Percentiles rank a stretch among this genome's conserved stretches.
phyloP scores from a whole-genome alignment of 2,329 filamentous ascomycete genomes.

The Penicillium sp. region DNA sequence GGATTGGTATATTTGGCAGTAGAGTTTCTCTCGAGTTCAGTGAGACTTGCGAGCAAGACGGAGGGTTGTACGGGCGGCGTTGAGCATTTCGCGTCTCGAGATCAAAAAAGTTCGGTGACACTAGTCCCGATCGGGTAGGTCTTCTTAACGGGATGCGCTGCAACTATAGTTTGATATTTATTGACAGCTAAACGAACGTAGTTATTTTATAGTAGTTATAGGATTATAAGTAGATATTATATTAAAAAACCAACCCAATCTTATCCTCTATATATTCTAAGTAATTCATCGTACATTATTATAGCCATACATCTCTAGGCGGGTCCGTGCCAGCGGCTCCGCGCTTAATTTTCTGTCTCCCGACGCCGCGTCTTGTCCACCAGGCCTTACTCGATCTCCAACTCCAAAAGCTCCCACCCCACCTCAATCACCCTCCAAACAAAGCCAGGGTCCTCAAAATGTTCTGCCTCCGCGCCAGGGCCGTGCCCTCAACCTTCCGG shows the following conservation, averaged over 20 bases:
- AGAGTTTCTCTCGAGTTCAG: background rate
- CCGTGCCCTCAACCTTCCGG: slow-evolving; percentile 31
- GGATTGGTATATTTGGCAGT: background rate
- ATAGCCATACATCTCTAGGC: slow-evolving; percentile 9
- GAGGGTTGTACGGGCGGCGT: slow-evolving; percentile 4
- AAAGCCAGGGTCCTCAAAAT: slow-evolving; percentile 23
- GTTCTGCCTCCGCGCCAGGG: slow-evolving; percentile 38
- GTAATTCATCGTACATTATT: background rate
- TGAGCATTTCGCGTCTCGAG: slow-evolving; percentile 15
- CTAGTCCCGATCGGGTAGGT: slow-evolving; percentile 26
- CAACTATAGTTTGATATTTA: slow-evolving; percentile 2
- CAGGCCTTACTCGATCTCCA: slow-evolving; percentile 12
- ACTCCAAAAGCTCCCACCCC: background rate
- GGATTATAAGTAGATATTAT: background rate
- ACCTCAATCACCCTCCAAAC: background rate
- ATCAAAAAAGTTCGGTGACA: slow-evolving; percentile 25
- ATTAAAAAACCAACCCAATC: background rate
- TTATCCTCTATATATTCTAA: background rate
- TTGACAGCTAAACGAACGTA: background rate
- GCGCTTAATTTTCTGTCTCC: slow-evolving; percentile 37
- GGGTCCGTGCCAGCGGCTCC: slow-evolving; percentile 35
- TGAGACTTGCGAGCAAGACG: background rate
- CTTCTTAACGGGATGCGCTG: slow-evolving; percentile 1
- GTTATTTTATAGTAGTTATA: background rate
- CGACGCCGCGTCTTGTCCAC: slow-evolving; percentile 19